These are phyloP conservation scores for Angophora floribunda DNA, from an alignment of 345 rosid genomes.

Conservation along the genomic window DNA sequence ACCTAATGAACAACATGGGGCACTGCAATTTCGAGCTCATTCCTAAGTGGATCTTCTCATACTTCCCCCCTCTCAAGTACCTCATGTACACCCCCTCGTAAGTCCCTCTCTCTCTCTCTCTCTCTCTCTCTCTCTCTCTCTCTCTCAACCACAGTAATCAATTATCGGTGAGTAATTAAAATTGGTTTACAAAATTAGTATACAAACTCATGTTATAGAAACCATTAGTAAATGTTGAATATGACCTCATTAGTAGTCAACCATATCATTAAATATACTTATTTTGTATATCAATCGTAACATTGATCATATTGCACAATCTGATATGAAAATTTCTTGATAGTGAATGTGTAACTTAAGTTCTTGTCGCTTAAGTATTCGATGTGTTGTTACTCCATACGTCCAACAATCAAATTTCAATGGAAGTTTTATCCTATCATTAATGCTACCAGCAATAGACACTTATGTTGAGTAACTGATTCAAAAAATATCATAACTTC, in stretches of 20 bases:
- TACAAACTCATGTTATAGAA: too few species aligned
- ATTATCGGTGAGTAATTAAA: neutral
- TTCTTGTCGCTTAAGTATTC: neutral
- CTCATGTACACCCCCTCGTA: conserved; percentile 30
- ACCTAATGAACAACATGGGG: conserved; percentile 19
- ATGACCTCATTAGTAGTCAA: neutral
- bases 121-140: too few species aligned
- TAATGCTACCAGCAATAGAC: neutral
- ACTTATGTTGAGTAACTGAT: neutral
- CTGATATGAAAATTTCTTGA: neutral
- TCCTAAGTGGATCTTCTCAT: conserved; percentile 12
- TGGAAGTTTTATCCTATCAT: neutral
- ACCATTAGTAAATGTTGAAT: neutral
- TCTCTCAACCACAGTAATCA: neutral
- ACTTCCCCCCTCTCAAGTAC: conserved; percentile 23
- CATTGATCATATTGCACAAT: neutral
- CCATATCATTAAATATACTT: neutral
- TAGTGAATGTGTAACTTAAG: neutral
- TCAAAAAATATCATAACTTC: neutral
- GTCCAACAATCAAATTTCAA: neutral
- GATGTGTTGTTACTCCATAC: neutral
- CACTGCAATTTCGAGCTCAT: conserved; percentile 36
- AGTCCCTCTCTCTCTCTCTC: conserved; percentile 1
- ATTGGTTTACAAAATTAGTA: neutral
- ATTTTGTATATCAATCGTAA: neutral